Conservation (phyloP, 2,329 filamentous ascomycete genomes). For the Phoma sp. region DNA sequence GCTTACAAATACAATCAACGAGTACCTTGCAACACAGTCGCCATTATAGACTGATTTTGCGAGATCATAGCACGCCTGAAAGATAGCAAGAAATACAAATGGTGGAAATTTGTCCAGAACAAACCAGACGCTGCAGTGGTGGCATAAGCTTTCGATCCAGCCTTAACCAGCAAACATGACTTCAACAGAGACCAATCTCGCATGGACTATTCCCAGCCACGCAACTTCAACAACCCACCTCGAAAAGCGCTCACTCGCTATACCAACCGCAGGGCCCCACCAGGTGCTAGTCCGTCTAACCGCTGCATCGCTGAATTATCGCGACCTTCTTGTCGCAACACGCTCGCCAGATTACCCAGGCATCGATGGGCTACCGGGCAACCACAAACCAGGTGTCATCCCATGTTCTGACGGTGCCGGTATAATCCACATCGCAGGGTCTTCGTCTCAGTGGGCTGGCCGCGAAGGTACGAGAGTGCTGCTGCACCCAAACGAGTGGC, state of each 20-base stretch:
- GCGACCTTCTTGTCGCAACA: constrained; percentile 26
- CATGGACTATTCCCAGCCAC: constrained; percentile 12
- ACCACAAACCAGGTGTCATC: constrained; percentile 22
- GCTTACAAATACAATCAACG: constrained; percentile 3
- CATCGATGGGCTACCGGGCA: background rate
- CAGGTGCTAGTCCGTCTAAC: constrained; percentile 30
- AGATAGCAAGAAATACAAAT: no score
- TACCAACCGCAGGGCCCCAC: constrained; percentile 8
- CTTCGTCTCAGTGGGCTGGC: constrained; percentile 23
- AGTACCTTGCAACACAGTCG: background rate
- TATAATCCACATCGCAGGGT: constrained; percentile 31
- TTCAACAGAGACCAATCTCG: constrained; percentile 5
- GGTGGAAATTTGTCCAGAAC: no score
- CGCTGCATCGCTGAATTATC: constrained; percentile 36
- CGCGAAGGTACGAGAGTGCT: constrained; percentile 25
- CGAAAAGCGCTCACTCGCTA: background rate
- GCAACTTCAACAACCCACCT: constrained; percentile 7
- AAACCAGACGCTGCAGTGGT: no score
- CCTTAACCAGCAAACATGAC: background rate
- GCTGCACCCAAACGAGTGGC: constrained; percentile 25
- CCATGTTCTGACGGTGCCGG: constrained; percentile 33
- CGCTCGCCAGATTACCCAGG: constrained; percentile 24
- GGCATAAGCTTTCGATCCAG: background rate
- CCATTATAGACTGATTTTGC: background rate
- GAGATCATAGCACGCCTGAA: no score